phyloP scores from a whole-genome alignment of 371 early-diverging fungal species.

The Syncephalastrum contaminatum region DNA sequence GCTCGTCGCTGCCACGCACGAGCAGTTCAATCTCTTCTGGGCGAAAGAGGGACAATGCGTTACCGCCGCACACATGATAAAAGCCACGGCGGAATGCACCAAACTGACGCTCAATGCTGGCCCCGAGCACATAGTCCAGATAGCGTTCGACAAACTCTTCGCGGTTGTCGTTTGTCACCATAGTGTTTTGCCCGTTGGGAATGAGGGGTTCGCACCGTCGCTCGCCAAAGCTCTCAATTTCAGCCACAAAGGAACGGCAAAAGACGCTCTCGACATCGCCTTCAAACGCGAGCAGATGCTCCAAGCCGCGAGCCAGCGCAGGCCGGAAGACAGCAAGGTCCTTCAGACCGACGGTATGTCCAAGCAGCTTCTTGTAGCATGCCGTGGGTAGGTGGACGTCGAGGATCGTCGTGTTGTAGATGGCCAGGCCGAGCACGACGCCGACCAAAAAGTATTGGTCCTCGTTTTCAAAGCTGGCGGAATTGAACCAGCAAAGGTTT shows the following conservation, averaged over 20 bases:
- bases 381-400: constrained; percentile 90
- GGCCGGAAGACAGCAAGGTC: constrained; percentile 63
- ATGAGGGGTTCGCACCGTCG: constrained; percentile 67
- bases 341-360: constrained; percentile 54
- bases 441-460: constrained; percentile 94
- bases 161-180: constrained; percentile 77
- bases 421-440: constrained; percentile 88
- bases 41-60: constrained; percentile 86
- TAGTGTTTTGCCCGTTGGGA: constrained; percentile 66
- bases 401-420: constrained; percentile 91
- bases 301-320: constrained; percentile 78
- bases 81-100: constrained; percentile 92
- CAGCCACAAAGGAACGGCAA: constrained; percentile 79
- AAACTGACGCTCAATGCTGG: constrained; percentile 78
- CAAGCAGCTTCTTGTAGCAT: constrained; percentile 93
- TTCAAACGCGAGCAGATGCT: constrained; percentile 76
- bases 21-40: constrained; percentile 97
- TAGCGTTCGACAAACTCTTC: constrained; percentile 83
- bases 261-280: constrained; percentile 86
- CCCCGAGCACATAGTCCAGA: constrained; percentile 78
- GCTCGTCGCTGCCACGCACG: constrained; percentile 89
- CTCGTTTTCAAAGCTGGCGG: constrained; percentile 78
- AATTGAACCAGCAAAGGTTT: constrained; percentile 91
- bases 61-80: constrained; percentile 88
- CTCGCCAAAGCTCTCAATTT: constrained; percentile 80